These are phyloP conservation scores for Pseudogymnoascus sp. DNA, from an alignment of 2,329 filamentous ascomycete species.

Conservation along the genomic window DNA sequence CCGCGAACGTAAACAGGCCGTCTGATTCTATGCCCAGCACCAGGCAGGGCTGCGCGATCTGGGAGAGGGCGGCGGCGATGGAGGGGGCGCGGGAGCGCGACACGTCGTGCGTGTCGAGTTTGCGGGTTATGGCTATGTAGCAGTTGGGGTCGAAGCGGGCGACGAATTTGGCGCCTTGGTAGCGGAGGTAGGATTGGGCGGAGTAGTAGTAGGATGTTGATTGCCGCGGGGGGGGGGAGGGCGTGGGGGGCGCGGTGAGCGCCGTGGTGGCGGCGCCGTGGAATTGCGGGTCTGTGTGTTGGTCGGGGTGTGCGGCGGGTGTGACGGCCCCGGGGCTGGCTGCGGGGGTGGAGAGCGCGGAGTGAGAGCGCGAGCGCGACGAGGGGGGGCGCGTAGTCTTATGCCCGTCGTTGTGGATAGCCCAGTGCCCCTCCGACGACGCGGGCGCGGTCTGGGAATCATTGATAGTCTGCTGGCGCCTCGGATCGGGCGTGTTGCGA, in stretches of 20 bases:
- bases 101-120: constrained; percentile 94
- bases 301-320: constrained; percentile 9
- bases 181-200: constrained; percentile 92
- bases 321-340: background rate
- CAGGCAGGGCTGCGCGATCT: constrained; percentile 82
- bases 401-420: constrained; percentile 78
- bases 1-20: constrained; percentile 91
- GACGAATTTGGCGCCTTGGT: constrained; percentile 94
- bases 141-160: constrained; percentile 97
- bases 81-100: constrained; percentile 57
- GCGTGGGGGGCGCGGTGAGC: constrained; percentile 34
- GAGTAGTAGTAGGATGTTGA: constrained; percentile 83
- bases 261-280: constrained; percentile 51
- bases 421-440: constrained; percentile 57
- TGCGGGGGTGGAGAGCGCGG: constrained; percentile 12
- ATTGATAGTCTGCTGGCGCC: constrained; percentile 74
- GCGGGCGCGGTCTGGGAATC: constrained; percentile 52
- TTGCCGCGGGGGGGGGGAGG: constrained; percentile 24
- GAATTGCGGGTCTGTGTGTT: constrained; percentile 60
- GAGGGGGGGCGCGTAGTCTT: constrained; percentile 46
- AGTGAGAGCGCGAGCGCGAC: constrained; percentile 36
- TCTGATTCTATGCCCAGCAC: constrained; percentile 94
- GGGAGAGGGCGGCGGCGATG: constrained; percentile 64
- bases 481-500: constrained; percentile 80
- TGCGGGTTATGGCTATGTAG: constrained; percentile 97